Evolutionary conservation across 148 eudicot species (phyloP).

Genomic region (Silene uniflora): DNA sequence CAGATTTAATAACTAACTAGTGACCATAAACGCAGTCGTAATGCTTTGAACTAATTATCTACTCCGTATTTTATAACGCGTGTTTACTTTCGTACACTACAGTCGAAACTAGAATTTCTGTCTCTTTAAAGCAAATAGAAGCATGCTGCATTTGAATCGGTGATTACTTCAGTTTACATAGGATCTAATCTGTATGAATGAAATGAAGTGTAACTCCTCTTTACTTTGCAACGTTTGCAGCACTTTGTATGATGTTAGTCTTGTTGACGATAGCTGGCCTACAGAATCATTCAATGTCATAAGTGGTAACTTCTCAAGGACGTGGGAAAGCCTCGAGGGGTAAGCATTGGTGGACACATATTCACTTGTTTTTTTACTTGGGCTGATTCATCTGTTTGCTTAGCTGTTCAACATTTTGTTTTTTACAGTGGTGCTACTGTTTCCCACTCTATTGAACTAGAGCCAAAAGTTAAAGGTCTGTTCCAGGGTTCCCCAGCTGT

Average conservation of each 20-base stretch:
- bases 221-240: constrained; percentile 21
- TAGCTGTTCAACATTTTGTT: constrained; percentile 1
- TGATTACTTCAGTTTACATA: neutral
- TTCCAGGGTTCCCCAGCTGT: constrained; percentile 51
- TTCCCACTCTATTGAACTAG: constrained; percentile 56
- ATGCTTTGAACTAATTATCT: too few relatives aligned
- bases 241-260: constrained; percentile 52
- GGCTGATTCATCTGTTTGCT: neutral
- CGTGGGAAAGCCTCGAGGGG: constrained; percentile 64
- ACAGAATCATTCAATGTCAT: constrained; percentile 41
- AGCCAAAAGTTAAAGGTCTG: constrained; percentile 42
- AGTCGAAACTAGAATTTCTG: too few relatives aligned
- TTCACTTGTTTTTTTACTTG: neutral
- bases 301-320: constrained; percentile 50
- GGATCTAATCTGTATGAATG: neutral
- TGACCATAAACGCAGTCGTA: neutral
- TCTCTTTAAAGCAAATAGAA: too few relatives aligned
- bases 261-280: constrained; percentile 52
- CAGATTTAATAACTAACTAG: too few relatives aligned
- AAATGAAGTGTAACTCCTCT: neutral
- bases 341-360: constrained; percentile 24
- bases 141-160: neutral
- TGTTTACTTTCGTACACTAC: too few relatives aligned
- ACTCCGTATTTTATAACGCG: too few relatives aligned
- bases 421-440: constrained; percentile 46